Percentiles rank a stretch among this genome's conserved stretches.
Conservation (phyloP, 208 protist species). For the Kentomonas sorsogonicus region DNA sequence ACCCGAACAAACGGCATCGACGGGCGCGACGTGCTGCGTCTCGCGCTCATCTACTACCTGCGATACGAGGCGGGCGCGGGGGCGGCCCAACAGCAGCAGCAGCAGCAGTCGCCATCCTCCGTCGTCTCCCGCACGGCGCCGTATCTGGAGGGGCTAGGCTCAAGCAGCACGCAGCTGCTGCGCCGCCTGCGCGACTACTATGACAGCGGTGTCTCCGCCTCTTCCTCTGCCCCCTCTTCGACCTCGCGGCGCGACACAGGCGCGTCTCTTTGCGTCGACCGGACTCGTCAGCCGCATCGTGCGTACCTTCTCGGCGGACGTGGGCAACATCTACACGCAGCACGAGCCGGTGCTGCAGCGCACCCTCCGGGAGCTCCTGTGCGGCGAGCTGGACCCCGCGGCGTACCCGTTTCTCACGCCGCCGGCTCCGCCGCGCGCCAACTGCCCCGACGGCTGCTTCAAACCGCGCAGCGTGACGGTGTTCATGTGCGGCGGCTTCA, state of each 20-base stretch:
- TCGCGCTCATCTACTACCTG: slow-evolving; percentile 81
- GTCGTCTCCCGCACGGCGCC: slow-evolving; percentile 14
- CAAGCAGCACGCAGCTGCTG: slow-evolving; percentile 33
- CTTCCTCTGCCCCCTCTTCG: too few species aligned
- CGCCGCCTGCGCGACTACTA: slow-evolving; percentile 68
- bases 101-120: slow-evolving; percentile 8
- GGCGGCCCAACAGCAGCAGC: neutral
- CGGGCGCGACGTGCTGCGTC: slow-evolving; percentile 47
- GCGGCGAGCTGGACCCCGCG: slow-evolving; percentile 36
- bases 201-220: too few species aligned
- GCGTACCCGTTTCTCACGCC: slow-evolving; percentile 56
- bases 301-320: slow-evolving; percentile 75
- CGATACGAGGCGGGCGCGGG: slow-evolving; percentile 57
- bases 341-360: slow-evolving; percentile 91
- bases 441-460: too few species aligned
- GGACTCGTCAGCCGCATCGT: slow-evolving; percentile 84
- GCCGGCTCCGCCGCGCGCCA: slow-evolving; percentile 8
- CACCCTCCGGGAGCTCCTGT: slow-evolving; percentile 73
- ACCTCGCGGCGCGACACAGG: slow-evolving; percentile 49
- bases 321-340: slow-evolving; percentile 97
- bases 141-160: slow-evolving; percentile 37
- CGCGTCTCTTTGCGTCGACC: slow-evolving; percentile 79
- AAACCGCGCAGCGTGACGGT: slow-evolving; percentile 63
- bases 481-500: slow-evolving; percentile 86
- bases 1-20: slow-evolving; percentile 23